Conservation (phyloP, 208 protist species). For the Trypanosoma boissoni region DNA sequence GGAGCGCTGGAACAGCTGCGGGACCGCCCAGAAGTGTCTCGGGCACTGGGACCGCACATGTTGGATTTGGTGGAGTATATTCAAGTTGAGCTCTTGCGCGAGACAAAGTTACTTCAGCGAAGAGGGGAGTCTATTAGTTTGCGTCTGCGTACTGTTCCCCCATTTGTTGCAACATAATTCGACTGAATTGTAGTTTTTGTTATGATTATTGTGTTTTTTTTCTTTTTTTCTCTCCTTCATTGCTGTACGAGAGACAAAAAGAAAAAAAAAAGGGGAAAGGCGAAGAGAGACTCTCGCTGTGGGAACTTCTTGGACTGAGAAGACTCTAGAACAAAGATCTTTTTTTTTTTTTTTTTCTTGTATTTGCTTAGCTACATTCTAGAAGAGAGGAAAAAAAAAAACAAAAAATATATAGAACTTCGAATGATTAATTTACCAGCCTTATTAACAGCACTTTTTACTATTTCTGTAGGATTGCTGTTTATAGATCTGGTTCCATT, state of each 20-base stretch:
- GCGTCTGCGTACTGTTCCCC: slow-evolving; percentile 10
- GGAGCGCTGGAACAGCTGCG: slow-evolving; percentile 25
- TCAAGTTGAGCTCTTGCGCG: slow-evolving; percentile 17
- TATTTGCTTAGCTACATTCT: too few species aligned
- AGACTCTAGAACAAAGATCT: too few species aligned
- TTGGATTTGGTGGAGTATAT: slow-evolving; percentile 23
- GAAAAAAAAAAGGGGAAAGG: slow-evolving; percentile 16
- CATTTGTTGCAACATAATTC: slow-evolving; percentile 20
- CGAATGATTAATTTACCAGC: slow-evolving; percentile 34
- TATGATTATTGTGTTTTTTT: slow-evolving; percentile 6
- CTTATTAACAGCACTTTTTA: slow-evolving; percentile 40
- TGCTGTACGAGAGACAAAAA: slow-evolving; percentile 7
- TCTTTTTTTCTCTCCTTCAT: slow-evolving; percentile 1
- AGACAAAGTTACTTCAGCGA: slow-evolving; percentile 23
- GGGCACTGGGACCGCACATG: slow-evolving; percentile 16
- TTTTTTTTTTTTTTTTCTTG: neutral
- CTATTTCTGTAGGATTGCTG: slow-evolving; percentile 59
- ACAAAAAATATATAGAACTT: slow-evolving; percentile 2
- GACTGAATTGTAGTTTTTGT: neutral
- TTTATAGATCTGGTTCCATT: slow-evolving; percentile 76
- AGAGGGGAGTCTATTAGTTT: slow-evolving; percentile 17
- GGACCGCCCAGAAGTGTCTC: neutral
- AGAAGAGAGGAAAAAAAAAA: too few species aligned
- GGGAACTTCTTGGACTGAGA: too few species aligned
- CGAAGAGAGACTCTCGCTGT: too few species aligned